Base-by-base conservation (phyloP, 352 stramenopile genomes). In the Pythium aristosporum region DNA sequence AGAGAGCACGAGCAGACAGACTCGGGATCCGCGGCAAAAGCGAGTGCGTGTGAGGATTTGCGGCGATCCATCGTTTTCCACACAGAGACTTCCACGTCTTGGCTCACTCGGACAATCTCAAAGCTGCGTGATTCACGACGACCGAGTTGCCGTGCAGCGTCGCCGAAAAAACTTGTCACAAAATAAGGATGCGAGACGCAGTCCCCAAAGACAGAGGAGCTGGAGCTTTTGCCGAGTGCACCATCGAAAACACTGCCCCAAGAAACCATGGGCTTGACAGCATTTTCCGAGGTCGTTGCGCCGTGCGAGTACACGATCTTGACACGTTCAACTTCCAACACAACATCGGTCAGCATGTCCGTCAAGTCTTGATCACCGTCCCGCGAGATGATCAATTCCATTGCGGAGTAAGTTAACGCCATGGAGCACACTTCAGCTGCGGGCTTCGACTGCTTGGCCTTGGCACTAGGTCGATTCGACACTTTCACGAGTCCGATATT, bases 401-500 rank as follows among this genome's bases (percentile, higher is more conserved):
- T 65, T 3, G 74, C 76, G 13, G 82, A 62, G 30, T 84, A 89
- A 32, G 74, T 80, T 25, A 88, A 41, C 1, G 69, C 71, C 18
- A 94, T 71, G 5, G 71, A 69, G 20, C 84, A 73, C 39, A 94
- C 80, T 28, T 85, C 79, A 18, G 68, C 58, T 12, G 87, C 78
- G n/a, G 85, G 76, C 50, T 81, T 80, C 21, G 78, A 85, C 1
- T 89, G 56, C 32, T 69, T 69, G 18, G 63, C 46, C 76, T 85
- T 55, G 57, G 72, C 32, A 43, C 55, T 74, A 79, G 37, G 44
- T 75, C 34, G 65, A 68, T 39, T 83, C 61, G 51, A 75, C 21
- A 95, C 77, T 50, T 81, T 80, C 7, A 95, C 87, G 37, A 95
- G 77, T 11, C 87, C 87, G 36, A 95, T 62, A 63, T 94, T 93